Evolutionary conservation across 163 green algal genomes (phyloP).

Genomic region (Picocystis sp.): DNA sequence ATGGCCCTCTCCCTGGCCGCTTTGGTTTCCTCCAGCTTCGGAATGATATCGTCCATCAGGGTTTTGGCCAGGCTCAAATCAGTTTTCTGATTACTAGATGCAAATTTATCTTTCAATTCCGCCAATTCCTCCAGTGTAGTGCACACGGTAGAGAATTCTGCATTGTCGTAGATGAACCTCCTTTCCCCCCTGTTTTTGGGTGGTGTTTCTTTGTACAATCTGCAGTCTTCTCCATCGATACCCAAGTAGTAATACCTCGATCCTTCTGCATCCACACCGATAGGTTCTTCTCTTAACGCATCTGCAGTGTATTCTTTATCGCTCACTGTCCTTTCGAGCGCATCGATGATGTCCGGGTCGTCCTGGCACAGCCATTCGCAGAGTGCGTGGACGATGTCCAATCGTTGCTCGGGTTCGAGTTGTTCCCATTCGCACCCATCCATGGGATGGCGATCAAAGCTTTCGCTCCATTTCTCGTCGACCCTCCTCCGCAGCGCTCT

Average conservation of each 20-base stretch:
- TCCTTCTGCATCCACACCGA: slow-evolving; percentile 25
- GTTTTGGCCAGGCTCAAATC: slow-evolving; percentile 19
- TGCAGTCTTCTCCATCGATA: slow-evolving; percentile 25
- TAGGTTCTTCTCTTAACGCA: slow-evolving; percentile 16
- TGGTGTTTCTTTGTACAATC: slow-evolving; percentile 24
- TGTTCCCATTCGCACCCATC: slow-evolving; percentile 13
- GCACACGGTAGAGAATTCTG: slow-evolving; percentile 16
- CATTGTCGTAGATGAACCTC: not conserved
- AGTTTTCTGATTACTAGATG: slow-evolving; percentile 11
- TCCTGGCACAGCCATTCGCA: slow-evolving; percentile 30
- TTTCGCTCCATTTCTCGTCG: slow-evolving; percentile 13
- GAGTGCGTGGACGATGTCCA: slow-evolving; percentile 29
- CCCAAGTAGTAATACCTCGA: slow-evolving; percentile 29
- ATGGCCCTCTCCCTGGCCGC: slow-evolving; percentile 17
- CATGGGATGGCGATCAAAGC: slow-evolving; percentile 21
- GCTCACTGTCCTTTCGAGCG: slow-evolving; percentile 16
- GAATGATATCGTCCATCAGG: slow-evolving; percentile 23
- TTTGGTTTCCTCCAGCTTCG: slow-evolving; percentile 22
- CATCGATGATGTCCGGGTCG: slow-evolving; percentile 17
- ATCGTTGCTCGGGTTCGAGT: slow-evolving; percentile 13
- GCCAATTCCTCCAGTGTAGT: slow-evolving; percentile 25
- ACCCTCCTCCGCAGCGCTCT: slow-evolving; percentile 16
- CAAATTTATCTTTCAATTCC: slow-evolving; percentile 19
- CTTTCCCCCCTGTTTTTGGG: not conserved
- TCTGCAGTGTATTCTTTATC: slow-evolving; percentile 10